Evolutionary conservation across 2,329 filamentous ascomycete genomes (phyloP).

Genomic region (Pseudocercospora cruenta): DNA sequence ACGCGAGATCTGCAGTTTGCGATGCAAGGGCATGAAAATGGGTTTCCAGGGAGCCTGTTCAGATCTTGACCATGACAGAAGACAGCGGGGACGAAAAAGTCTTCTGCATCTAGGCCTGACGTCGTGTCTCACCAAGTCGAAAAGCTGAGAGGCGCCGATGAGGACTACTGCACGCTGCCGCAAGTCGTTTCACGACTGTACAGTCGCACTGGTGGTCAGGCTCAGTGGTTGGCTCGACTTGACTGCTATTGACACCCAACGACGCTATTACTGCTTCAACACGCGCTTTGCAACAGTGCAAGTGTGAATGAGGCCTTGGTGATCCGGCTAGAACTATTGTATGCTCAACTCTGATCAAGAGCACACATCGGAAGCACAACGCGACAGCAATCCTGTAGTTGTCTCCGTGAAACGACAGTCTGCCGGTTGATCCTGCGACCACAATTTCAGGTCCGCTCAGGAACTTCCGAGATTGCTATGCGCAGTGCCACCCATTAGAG

Average conservation of each 20-base stretch:
- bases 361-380: too few species aligned
- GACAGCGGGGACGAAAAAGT: background rate
- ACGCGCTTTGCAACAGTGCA: too few species aligned
- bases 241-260: too few species aligned
- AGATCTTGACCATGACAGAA: conserved; percentile 1
- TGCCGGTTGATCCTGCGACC: background rate
- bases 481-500: background rate
- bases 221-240: background rate
- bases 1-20: conserved; percentile 6
- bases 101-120: conserved; percentile 6
- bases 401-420: background rate
- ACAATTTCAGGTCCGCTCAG: background rate
- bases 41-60: background rate
- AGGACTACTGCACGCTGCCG: background rate
- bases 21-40: background rate
- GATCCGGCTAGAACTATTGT: too few species aligned
- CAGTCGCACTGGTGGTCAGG: background rate
- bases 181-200: background rate
- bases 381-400: background rate
- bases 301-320: background rate
- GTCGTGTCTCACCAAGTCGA: background rate
- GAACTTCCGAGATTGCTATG: background rate
- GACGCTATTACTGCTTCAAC: too few species aligned
- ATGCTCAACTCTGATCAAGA: too few species aligned
- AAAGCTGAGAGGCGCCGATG: conserved; percentile 1